Evolutionary conservation across 2,329 filamentous ascomycete species (phyloP).

Genomic region (Aspergillus pseudonomiae): DNA sequence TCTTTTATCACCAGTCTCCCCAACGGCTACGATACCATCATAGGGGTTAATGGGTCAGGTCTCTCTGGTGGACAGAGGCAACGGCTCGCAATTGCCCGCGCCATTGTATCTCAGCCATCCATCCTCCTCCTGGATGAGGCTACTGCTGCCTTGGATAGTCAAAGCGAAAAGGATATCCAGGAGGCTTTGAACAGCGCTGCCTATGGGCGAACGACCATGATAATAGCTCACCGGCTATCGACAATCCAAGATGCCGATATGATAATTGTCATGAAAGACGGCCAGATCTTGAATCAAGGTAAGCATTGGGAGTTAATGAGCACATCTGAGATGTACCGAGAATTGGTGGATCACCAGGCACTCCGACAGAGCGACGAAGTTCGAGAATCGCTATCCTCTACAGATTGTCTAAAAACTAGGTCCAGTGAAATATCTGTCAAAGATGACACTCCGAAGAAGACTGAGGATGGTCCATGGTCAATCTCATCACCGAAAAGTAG

Average conservation of each 20-base stretch:
- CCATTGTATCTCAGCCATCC: neutral
- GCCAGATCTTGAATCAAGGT: neutral
- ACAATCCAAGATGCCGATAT: neutral
- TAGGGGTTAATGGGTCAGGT: neutral
- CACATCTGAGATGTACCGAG: neutral
- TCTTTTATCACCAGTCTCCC: neutral
- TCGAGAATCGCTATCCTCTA: neutral
- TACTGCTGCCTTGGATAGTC: neutral
- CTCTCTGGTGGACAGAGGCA: neutral
- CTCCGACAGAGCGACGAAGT: neutral
- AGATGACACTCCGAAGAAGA: fast-evolving
- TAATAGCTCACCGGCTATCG: neutral
- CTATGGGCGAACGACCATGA: neutral
- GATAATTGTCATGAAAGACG: neutral
- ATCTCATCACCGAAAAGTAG: neutral
- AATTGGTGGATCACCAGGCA: neutral
- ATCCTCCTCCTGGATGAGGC: neutral
- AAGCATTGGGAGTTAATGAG: neutral
- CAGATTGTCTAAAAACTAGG: neutral
- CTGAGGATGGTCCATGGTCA: neutral
- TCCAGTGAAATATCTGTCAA: neutral
- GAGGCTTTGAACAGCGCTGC: neutral
- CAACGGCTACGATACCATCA: neutral
- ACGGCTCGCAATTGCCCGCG: neutral
- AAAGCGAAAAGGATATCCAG: neutral